Evolutionary conservation across 352 stramenopile species (phyloP).

Genomic region (Lagenidium giganteum): DNA sequence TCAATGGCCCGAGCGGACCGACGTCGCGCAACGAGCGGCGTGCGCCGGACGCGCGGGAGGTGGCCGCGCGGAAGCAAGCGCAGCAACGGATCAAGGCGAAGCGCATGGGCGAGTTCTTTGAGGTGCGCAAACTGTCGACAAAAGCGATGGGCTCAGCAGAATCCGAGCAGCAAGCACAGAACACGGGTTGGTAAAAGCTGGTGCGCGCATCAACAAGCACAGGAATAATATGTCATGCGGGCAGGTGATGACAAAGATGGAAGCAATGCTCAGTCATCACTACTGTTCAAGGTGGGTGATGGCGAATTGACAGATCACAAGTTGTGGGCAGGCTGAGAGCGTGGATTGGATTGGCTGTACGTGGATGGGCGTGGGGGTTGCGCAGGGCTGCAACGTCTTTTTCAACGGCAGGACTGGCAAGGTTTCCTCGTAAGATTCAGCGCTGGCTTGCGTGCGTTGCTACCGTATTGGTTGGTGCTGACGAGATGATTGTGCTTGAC

Average conservation of each 20-base stretch:
- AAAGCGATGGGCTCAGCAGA: too few relatives aligned
- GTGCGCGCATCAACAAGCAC: too few relatives aligned
- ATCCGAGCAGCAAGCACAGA: too few relatives aligned
- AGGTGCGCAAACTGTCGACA: too few relatives aligned
- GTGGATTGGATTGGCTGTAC: not conserved
- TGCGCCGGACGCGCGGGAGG: constrained; percentile 23
- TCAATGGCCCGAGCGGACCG: constrained; percentile 71
- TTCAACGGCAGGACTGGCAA: constrained; percentile 82
- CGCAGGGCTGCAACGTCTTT: constrained; percentile 69
- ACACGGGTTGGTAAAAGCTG: too few relatives aligned
- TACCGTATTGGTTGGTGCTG: not conserved
- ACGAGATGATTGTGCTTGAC: not conserved
- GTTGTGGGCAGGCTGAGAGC: too few relatives aligned
- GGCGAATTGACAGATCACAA: too few relatives aligned
- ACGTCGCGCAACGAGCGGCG: constrained; percentile 50
- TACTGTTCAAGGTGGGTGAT: too few relatives aligned
- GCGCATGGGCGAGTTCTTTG: constrained; percentile 44
- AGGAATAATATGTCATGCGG: too few relatives aligned
- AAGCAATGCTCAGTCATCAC: too few relatives aligned
- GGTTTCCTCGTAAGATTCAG: constrained; percentile 71
- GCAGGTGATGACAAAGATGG: too few relatives aligned
- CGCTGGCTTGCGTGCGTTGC: not conserved
- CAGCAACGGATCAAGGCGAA: constrained; percentile 20
- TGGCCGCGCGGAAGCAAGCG: constrained; percentile 18
- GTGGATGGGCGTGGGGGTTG: not conserved